Conservation (phyloP, 805 yeast species). For the Yamadazyma kitorensis region DNA sequence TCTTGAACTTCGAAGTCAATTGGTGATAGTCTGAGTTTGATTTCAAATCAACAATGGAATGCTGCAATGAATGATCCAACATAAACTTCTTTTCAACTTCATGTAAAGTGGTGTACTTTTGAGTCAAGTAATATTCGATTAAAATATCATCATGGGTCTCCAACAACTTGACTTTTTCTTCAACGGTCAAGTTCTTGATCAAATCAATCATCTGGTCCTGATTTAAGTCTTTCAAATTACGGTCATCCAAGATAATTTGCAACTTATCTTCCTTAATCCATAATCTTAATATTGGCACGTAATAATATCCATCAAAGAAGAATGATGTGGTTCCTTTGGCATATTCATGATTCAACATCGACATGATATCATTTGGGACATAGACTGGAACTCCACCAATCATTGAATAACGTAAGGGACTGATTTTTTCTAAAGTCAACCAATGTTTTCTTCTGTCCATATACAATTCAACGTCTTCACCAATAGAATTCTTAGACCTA, state of each 20-base stretch:
- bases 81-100: conserved; percentile 21
- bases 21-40: conserved; percentile 22
- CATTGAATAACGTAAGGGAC: conserved; percentile 51
- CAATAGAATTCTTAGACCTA: conserved; percentile 15
- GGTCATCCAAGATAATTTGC: conserved; percentile 10
- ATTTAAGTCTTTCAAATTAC: conserved; percentile 10
- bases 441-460: conserved; percentile 35
- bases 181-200: conserved; percentile 14
- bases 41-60: conserved; percentile 15
- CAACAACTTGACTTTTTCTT: conserved; percentile 22
- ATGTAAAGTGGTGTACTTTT: conserved; percentile 22
- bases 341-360: conserved; percentile 27
- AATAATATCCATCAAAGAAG: conserved; percentile 20
- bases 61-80: conserved; percentile 17
- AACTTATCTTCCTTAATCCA: conserved; percentile 18
- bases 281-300: conserved; percentile 22
- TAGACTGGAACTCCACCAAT: conserved; percentile 51
- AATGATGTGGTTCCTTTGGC: conserved; percentile 20
- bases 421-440: conserved; percentile 34
- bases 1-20: conserved; percentile 22
- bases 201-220: conserved; percentile 12
- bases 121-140: conserved; percentile 26
- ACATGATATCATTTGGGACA: conserved; percentile 26
- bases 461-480: conserved; percentile 19
- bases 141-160: conserved; percentile 20